Conservation (phyloP, 31 red algal species). For the Odonthalia washingtoniensis region DNA sequence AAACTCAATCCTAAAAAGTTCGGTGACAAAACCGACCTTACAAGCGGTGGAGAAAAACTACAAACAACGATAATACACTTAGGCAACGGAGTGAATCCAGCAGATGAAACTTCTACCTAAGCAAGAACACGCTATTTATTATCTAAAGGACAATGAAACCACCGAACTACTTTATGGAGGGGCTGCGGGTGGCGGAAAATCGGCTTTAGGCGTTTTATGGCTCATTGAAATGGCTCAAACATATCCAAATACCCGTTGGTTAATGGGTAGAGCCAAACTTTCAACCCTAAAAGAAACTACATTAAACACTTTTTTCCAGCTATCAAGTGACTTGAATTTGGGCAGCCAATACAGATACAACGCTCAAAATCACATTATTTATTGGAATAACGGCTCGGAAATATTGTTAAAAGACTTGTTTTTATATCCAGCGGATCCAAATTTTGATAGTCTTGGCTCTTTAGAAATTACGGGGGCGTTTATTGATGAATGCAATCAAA, state of each 20-base stretch:
- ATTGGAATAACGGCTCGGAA: constrained; percentile 16
- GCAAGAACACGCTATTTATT: constrained; percentile 14
- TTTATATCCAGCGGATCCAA: constrained; percentile 20
- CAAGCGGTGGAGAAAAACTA: constrained; percentile 16
- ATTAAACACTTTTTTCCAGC: constrained; percentile 18
- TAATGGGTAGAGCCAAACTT: constrained; percentile 19
- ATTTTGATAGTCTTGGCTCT: constrained; percentile 23
- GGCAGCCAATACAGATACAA: constrained; percentile 9
- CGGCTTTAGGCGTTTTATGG: constrained; percentile 6
- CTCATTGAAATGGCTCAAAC: constrained; percentile 23
- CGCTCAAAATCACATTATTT: constrained; percentile 17
- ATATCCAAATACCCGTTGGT: neutral
- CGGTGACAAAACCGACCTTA: constrained; percentile 3
- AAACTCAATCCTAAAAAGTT: constrained; percentile 14
- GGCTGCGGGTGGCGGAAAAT: constrained; percentile 16
- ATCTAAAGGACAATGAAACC: constrained; percentile 20
- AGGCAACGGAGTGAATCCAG: constrained; percentile 16
- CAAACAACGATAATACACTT: constrained; percentile 18
- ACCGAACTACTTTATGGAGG: constrained; percentile 15
- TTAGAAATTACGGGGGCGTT: constrained; percentile 15
- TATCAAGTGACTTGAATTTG: constrained; percentile 10
- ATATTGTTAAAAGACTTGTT: constrained; percentile 26
- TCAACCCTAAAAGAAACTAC: constrained; percentile 17
- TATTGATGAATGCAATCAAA: constrained; percentile 21
- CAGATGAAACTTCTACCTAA: constrained; percentile 16